phyloP scores from a whole-genome alignment of 495 filamentous ascomycete species.

The Entonaema liquescens region DNA sequence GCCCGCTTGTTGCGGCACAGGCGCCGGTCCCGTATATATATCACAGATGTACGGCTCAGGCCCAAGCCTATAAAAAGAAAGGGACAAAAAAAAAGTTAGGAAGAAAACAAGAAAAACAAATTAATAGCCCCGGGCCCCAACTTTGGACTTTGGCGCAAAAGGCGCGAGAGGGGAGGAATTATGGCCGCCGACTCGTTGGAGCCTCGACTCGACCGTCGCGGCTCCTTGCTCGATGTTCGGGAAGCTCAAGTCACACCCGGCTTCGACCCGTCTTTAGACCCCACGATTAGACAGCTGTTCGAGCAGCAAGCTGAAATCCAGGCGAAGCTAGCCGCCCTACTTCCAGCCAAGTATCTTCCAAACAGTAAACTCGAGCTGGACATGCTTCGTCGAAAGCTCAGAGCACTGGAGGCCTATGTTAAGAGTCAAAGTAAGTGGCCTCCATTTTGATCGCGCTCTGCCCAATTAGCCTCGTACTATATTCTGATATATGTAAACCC shows the following conservation, averaged over 20 bases:
- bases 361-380: slow-evolving; percentile 56
- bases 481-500: slow-evolving; percentile 47
- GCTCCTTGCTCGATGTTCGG: slow-evolving; percentile 43
- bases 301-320: slow-evolving; percentile 62
- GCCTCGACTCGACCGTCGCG: slow-evolving; percentile 46
- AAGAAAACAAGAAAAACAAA: slow-evolving; percentile 6
- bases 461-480: slow-evolving; percentile 9
- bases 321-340: slow-evolving; percentile 54
- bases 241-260: slow-evolving; percentile 44
- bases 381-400: slow-evolving; percentile 58
- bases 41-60: slow-evolving; percentile 18
- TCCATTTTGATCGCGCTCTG: slow-evolving; percentile 23
- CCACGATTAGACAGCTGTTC: slow-evolving; percentile 56
- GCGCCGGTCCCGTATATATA: slow-evolving; percentile 30
- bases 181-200: slow-evolving; percentile 46
- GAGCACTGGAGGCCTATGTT: slow-evolving; percentile 53
- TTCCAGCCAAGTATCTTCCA: slow-evolving; percentile 55
- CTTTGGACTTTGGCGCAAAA: slow-evolving; percentile 31
- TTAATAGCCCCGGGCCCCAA: slow-evolving; percentile 18
- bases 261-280: slow-evolving; percentile 53
- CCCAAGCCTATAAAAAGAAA: slow-evolving; percentile 24
- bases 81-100: neutral
- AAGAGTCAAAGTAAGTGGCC: slow-evolving; percentile 55
- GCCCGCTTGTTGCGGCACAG: slow-evolving; percentile 39
- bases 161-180: slow-evolving; percentile 30